Evolutionary conservation across 495 filamentous ascomycete species (phyloP).

Genomic region (Cryomyces minteri): DNA sequence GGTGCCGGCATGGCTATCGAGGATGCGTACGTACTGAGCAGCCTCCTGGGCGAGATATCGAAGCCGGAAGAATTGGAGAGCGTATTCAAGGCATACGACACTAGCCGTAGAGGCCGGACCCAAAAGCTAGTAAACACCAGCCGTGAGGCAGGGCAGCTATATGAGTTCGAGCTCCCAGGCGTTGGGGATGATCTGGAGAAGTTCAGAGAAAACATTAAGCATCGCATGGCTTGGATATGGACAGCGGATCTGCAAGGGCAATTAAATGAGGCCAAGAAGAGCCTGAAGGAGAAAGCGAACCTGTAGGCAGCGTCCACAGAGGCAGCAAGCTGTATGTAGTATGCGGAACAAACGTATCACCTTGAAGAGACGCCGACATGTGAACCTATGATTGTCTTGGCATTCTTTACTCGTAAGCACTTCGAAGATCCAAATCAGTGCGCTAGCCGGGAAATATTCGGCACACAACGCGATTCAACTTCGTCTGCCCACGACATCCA

Average conservation of each 20-base stretch:
- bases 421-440: too few relatives aligned
- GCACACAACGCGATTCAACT: too few relatives aligned
- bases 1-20: constrained; percentile 53
- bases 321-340: too few relatives aligned
- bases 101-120: constrained; percentile 28
- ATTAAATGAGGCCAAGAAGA: constrained; percentile 9
- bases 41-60: constrained; percentile 31
- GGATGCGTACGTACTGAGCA: constrained; percentile 40
- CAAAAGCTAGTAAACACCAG: constrained; percentile 14
- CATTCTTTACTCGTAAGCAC: too few relatives aligned
- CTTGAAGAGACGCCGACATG: background rate
- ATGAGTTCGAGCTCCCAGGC: constrained; percentile 14
- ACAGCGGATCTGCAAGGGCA: constrained; percentile 13
- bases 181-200: constrained; percentile 15
- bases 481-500: too few relatives aligned
- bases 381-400: too few relatives aligned
- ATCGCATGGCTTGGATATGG: constrained; percentile 52
- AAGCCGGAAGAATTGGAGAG: constrained; percentile 20
- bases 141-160: constrained; percentile 13
- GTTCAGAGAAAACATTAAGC: constrained; percentile 19
- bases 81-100: constrained; percentile 46
- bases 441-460: too few relatives aligned
- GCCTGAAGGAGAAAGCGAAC: constrained; percentile 3
- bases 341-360: background rate
- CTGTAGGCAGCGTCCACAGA: background rate